Base-by-base conservation (phyloP, 2,329 filamentous ascomycete species). In the Xylaria sp. region DNA sequence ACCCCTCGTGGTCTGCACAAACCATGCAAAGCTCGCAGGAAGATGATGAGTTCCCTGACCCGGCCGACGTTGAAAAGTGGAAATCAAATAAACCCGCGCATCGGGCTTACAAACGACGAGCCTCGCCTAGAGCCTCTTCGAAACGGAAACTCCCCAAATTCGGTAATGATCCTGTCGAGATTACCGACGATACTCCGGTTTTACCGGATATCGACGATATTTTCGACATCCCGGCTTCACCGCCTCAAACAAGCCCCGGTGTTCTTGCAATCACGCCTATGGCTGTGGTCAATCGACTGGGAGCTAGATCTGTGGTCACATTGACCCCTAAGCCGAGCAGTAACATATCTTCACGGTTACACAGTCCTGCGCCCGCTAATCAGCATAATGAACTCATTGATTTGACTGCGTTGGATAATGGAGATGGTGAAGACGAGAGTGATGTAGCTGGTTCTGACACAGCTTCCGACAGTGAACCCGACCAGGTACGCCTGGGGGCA, bases 401-500 rank as follows among this genome's bases (percentile, higher is more conserved):
- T 61, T 68, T 78, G n/a, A 76, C 73, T 7, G 55, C 57, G 15
- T 17, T 66, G 5, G 69, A 67, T 27, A 70, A 75, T 22, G 67
- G 68, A 17, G 65, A 69, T 50, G 57, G 67, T 15, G 64, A 55
- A 10, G 25, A 67, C 27, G 68, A 59, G 2, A 44, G 49, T 39
- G 62, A 65, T 44, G 38, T 42, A 17, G 15, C 55, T n/a, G 57
- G 55, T 47, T 68, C 67, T 33, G 63, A 57, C n/a, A 67, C 62
- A 51, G 65, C 67, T 22, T 82, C 78, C 56, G 83, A 83, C 3
- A 78, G 79, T 1, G 81, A 85, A 27, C 73, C 79, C 13, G 79
- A 75, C 45, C 65, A 63, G 15, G 61, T 71, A 58, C 72, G 62
- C 42, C 69, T 61, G 61, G 68, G 67, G 2, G 79, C 80, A 39